Conservation (phyloP, 1,139 yeast genomes). For the Scheffersomyces segobiensis region DNA sequence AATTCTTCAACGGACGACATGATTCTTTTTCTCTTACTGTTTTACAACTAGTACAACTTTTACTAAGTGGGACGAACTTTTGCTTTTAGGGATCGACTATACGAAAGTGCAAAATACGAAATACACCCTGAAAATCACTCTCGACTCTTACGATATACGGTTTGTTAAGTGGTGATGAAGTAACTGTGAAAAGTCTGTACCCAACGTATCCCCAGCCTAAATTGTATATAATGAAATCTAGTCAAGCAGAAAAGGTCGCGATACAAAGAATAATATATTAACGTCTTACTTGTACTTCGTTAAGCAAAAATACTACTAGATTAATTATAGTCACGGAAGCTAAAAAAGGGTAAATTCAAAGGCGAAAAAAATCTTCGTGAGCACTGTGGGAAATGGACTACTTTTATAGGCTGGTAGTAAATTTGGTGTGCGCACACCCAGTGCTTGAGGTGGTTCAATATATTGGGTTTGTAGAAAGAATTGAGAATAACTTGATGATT, state of each 20-base stretch:
- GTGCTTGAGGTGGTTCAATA: background rate
- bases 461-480: no score
- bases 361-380: background rate
- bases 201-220: background rate
- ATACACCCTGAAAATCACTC: background rate
- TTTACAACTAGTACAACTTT: background rate
- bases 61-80: background rate
- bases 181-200: background rate
- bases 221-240: background rate
- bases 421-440: background rate
- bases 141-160: background rate
- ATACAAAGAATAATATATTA: background rate
- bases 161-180: background rate
- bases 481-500: no score
- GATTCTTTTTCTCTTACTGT: background rate
- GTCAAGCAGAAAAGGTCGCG: background rate
- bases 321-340: background rate
- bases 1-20: slow-evolving; percentile 58
- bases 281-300: background rate
- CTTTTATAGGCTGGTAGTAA: background rate
- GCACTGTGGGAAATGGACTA: background rate
- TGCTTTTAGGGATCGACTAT: background rate
- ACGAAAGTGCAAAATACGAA: background rate
- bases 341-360: background rate
- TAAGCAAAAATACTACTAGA: background rate